Base-by-base conservation (phyloP, 352 stramenopile genomes). In the Globisporangium heterothallicum region DNA sequence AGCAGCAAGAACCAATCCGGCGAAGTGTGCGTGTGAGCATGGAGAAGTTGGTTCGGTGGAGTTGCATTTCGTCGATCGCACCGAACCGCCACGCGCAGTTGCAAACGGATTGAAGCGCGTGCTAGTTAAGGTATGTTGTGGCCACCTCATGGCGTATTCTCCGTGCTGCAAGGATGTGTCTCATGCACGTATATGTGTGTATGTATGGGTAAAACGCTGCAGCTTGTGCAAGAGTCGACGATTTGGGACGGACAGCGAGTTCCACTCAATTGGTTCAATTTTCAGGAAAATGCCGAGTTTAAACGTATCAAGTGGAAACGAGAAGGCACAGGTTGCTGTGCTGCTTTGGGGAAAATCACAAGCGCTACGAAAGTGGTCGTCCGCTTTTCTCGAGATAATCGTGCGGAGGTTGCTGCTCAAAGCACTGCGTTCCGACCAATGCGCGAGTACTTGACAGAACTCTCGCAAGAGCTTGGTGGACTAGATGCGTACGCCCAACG, bases 181-280 rank as follows among this genome's bases (percentile, higher is more conserved):
- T 45, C 13, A 45, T 34, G 22, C 13, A 49, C 29, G 21, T 42
- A 14, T n/a, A 19, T 16, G 13, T 22, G 30, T 41, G 29, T 29
- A 14, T 24, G 18, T 34, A 1, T 42, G 4, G 12, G 8, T 38
- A 2, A 6, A 22, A 9, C 4, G 9, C 21, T 38, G 14, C 49
- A 71, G 45, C 48, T 86, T 8, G 43, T 92, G 19, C 53, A 70
- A 9, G 71, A 66, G 3, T 55, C 57, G n/a, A 25, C 72, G 7
- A 41, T 85, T 7, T 90, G 77, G 77, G 57, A 32, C 6, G 61
- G 51, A 7, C 68, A 63, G 40, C 42, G 34, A 2, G 48, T 67
- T 7, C 61, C 55, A 0, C 40, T 89, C 10, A 49, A 44, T 12
- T 89, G 81, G 78, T 48, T 87, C 48, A 83, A 85, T 35, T 22